Conservation (phyloP, 2,329 filamentous ascomycete genomes). For the Lojkania enalia region DNA sequence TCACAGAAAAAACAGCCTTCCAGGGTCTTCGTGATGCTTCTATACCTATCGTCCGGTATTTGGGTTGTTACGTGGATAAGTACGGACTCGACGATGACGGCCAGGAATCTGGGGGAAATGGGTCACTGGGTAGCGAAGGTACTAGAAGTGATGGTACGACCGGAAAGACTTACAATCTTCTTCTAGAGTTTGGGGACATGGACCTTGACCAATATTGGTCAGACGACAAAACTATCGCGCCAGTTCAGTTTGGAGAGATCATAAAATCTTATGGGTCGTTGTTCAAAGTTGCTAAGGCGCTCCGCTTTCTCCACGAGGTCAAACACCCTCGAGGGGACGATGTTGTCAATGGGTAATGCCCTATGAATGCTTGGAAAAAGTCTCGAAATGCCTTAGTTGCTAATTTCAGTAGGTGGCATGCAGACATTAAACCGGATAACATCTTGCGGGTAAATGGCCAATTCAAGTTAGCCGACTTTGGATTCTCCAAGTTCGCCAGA, state of each 20-base stretch:
- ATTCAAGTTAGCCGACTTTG: conserved; percentile 47
- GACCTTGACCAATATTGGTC: conserved; percentile 40
- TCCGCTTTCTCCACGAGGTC: conserved; percentile 30
- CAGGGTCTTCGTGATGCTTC: conserved; percentile 21
- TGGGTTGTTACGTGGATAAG: conserved; percentile 38
- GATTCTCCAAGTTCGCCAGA: conserved; percentile 35
- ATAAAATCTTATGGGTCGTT: conserved; percentile 37
- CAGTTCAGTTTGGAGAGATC: conserved; percentile 29
- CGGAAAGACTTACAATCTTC: no score
- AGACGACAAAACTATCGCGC: conserved; percentile 26
- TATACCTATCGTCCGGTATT: conserved; percentile 31
- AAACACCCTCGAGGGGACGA: conserved; percentile 5
- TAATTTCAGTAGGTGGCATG: conserved; percentile 41
- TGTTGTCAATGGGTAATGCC: conserved; percentile 25
- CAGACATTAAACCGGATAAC: conserved; percentile 51
- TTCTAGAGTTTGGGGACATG: conserved; percentile 42
- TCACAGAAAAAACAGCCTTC: conserved; percentile 37
- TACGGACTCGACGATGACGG: conserved; percentile 11
- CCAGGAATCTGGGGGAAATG: no score
- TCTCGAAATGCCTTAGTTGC: neutral
- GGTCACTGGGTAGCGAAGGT: no score
- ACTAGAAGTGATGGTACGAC: no score
- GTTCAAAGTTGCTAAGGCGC: conserved; percentile 34
- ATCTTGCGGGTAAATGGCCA: conserved; percentile 42
- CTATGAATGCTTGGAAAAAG: neutral